Conservation (phyloP, 352 stramenopile genomes). For the Pythium graminicola region DNA sequence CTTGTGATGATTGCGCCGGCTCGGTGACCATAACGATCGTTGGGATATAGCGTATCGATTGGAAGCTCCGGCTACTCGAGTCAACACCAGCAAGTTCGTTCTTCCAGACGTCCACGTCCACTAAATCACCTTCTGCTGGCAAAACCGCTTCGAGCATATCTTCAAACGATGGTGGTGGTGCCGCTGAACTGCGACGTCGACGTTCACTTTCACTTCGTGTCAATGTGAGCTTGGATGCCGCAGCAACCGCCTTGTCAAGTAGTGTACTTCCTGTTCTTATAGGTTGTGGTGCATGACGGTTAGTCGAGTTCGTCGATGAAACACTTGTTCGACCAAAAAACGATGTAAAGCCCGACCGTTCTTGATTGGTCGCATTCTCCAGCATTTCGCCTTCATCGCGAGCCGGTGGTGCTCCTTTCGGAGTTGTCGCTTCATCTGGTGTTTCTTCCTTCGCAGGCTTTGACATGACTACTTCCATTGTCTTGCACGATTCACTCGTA, state of each 20-base stretch:
- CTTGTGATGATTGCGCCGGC: background rate
- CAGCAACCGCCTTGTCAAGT: slow-evolving; percentile 64
- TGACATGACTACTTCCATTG: slow-evolving; percentile 5
- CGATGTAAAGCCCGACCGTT: slow-evolving; percentile 15
- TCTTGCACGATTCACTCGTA: slow-evolving; percentile 56
- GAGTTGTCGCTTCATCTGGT: slow-evolving; percentile 7
- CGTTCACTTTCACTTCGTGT: slow-evolving; percentile 16
- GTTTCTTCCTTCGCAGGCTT: background rate
- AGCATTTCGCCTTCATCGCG: slow-evolving; percentile 22
- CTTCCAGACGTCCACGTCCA: slow-evolving; percentile 23
- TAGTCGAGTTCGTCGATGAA: background rate
- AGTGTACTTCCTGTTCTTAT: slow-evolving; percentile 64
- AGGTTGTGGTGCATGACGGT: slow-evolving; percentile 12
- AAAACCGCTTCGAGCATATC: slow-evolving; percentile 13
- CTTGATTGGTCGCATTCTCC: slow-evolving; percentile 11
- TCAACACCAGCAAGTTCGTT: slow-evolving; percentile 11
- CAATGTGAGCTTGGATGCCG: slow-evolving; percentile 38
- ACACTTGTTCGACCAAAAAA: slow-evolving; percentile 22
- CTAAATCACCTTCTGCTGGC: slow-evolving; percentile 22
- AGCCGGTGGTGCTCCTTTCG: slow-evolving; percentile 1
- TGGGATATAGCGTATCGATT: slow-evolving; percentile 23
- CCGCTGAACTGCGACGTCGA: slow-evolving; percentile 12
- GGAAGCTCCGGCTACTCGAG: slow-evolving; percentile 9
- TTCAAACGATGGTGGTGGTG: slow-evolving; percentile 8
- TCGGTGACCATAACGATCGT: slow-evolving; percentile 17